Evolutionary conservation across 441 rosid genomes (phyloP).

Genomic region (Pelargonium australe): DNA sequence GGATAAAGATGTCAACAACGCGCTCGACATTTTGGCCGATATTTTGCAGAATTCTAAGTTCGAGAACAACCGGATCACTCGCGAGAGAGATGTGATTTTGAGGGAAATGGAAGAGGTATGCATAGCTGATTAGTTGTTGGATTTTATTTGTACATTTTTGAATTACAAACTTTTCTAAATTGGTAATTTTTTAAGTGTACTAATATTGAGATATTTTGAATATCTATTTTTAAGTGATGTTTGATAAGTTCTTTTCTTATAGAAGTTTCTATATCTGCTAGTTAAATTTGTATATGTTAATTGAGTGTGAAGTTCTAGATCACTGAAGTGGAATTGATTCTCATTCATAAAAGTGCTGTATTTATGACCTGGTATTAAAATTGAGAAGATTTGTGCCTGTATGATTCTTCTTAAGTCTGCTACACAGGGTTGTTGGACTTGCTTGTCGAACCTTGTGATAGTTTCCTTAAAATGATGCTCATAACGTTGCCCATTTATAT

Average conservation of each 20-base stretch:
- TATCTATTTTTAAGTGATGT: too few species aligned
- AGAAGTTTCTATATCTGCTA: background rate
- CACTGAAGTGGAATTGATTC: background rate
- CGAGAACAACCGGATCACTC: constrained; percentile 52
- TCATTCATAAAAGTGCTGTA: background rate
- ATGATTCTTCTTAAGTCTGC: too few species aligned
- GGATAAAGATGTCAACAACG: constrained; percentile 61
- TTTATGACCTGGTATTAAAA: too few species aligned
- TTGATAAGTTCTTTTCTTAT: too few species aligned
- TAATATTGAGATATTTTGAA: too few species aligned
- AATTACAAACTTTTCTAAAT: too few species aligned
- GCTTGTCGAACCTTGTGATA: background rate
- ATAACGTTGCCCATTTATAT: too few species aligned
- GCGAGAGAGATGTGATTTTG: constrained; percentile 85
- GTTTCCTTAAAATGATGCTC: too few species aligned
- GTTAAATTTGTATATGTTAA: background rate
- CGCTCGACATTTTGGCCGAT: constrained; percentile 71
- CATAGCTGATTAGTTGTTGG: background rate
- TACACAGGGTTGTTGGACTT: background rate
- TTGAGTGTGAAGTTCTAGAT: background rate
- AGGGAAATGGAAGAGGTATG: constrained; percentile 97
- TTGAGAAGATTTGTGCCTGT: too few species aligned
- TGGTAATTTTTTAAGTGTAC: too few species aligned
- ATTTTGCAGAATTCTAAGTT: constrained; percentile 87
- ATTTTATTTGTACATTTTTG: too few species aligned